phyloP scores from a whole-genome alignment of 202 grass and related monocot species.

The Panicum hallii region DNA sequence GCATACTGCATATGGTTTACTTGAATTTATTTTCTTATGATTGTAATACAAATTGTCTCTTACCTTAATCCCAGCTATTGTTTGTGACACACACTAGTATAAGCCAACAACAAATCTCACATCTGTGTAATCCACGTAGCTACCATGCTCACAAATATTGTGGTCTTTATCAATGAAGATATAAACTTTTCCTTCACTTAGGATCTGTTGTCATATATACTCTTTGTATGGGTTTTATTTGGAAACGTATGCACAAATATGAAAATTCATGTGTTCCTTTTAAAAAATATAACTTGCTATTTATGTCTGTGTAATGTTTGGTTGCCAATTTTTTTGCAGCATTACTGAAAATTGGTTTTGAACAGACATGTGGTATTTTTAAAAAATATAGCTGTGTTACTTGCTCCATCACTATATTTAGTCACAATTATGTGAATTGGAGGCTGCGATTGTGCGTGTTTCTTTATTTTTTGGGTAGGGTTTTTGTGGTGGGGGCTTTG shows the following conservation, averaged over 20 bases:
- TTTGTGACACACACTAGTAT: neutral
- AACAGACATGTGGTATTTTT: neutral
- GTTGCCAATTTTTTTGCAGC: neutral
- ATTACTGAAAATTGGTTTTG: neutral
- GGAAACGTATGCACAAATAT: neutral
- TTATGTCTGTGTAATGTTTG: slow-evolving; percentile 15
- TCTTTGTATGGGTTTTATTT: neutral
- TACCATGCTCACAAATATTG: neutral
- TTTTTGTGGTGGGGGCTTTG: no score
- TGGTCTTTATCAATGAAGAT: neutral
- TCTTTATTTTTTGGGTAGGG: neutral
- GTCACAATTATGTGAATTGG: neutral
- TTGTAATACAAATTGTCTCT: neutral
- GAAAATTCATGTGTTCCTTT: neutral
- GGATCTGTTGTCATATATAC: neutral
- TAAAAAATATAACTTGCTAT: neutral
- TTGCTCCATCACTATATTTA: neutral
- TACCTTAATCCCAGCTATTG: neutral
- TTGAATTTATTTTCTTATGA: slow-evolving; percentile 1
- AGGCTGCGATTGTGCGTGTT: neutral
- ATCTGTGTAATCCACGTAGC: slow-evolving; percentile 11
- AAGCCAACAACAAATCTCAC: neutral
- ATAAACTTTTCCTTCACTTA: neutral
- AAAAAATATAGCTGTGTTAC: neutral
- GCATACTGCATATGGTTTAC: neutral